These are phyloP conservation scores for Rhododendron molle DNA, from an alignment of 148 eudicot genomes.

Conservation along the genomic window DNA sequence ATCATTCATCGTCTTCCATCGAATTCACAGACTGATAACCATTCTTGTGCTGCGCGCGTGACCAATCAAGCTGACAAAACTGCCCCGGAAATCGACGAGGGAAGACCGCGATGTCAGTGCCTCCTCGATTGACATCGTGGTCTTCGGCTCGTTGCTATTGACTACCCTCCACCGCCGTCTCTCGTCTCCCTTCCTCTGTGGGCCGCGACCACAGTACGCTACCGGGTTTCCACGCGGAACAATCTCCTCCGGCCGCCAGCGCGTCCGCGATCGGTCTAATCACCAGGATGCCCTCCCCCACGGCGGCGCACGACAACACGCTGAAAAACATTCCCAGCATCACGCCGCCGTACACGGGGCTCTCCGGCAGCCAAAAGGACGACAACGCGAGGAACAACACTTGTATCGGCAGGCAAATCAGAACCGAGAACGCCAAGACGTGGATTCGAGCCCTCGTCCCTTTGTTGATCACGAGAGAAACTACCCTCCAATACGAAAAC, in stretches of 20 bases:
- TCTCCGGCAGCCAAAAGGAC: constrained; percentile 42
- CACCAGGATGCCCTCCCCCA: constrained; percentile 49
- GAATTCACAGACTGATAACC: too few species aligned
- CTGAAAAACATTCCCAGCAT: constrained; percentile 29
- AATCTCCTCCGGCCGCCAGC: constrained; percentile 20
- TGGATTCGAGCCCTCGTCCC: constrained; percentile 37
- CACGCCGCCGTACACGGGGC: constrained; percentile 18
- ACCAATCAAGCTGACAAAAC: not conserved
- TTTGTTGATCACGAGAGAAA: constrained; percentile 59
- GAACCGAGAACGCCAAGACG: constrained; percentile 27
- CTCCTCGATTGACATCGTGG: not conserved
- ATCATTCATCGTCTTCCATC: too few species aligned
- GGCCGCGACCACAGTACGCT: not conserved
- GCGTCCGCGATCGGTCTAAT: constrained; percentile 54
- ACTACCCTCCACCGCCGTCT: not conserved
- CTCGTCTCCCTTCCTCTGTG: not conserved
- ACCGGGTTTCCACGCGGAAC: not conserved
- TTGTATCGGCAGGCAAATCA: constrained; percentile 38
- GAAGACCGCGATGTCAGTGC: not conserved
- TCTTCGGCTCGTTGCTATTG: not conserved
- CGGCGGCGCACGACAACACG: constrained; percentile 31
- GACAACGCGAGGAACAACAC: constrained; percentile 30
- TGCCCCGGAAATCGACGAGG: not conserved
- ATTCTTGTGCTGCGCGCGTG: not conserved
- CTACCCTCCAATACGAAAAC: constrained; percentile 51